Evolutionary conservation across 345 rosid species (phyloP), one percentile per base, ranked within the genome.

Genomic region (Populus davidiana): DNA sequence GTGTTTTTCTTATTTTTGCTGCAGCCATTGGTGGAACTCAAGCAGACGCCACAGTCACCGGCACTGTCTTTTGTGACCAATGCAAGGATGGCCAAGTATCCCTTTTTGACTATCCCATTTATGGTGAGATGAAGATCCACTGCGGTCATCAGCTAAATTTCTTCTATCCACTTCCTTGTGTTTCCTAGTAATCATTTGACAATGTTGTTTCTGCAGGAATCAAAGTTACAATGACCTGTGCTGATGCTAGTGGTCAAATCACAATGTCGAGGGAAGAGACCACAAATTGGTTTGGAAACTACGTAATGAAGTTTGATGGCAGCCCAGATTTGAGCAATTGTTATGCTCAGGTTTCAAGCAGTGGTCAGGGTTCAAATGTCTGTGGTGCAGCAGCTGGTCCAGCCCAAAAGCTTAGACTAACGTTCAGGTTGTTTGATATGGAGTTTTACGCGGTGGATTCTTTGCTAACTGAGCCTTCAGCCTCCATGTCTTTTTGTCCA

Each of bases 11-110:
- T 69, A 31, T 91, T 79, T 76, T 92, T 74, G 85, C 85, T 67
- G 84, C 90, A 43, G 82, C 87, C 78, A 69, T 85, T 70, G 80
- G 83, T 87, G 89, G 84, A 64, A 74, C 86, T 43, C 76, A 52
- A 33, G 96, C 92, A 21, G 80, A 86, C 77, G 90, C 93, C 35
- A 75, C 87, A 52, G 97, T 93, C 65, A 80, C 87, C 6, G 99
- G 99, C 47, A 71, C 87, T 0, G 98, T 93, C 75, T 88, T 89
- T 84, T 93, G 99, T 72, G 97, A 95, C 85, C 97, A 91, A 81
- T 95, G 99, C 89, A 93, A 91, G 72, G 97, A 93, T 79, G 99
- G 97, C 61, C 86, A 87, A 41, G 75, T 33, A 65, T 91, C 98
- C 80, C 78, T 87, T 79, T 90, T 92, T 16, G 99, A 92, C 84